A percentile compares a stretch with the other conserved stretches of the same genome.
These are phyloP conservation scores for Cyclotella baltica DNA, from an alignment of 108 stramenopile genomes.

Conservation along the genomic window DNA sequence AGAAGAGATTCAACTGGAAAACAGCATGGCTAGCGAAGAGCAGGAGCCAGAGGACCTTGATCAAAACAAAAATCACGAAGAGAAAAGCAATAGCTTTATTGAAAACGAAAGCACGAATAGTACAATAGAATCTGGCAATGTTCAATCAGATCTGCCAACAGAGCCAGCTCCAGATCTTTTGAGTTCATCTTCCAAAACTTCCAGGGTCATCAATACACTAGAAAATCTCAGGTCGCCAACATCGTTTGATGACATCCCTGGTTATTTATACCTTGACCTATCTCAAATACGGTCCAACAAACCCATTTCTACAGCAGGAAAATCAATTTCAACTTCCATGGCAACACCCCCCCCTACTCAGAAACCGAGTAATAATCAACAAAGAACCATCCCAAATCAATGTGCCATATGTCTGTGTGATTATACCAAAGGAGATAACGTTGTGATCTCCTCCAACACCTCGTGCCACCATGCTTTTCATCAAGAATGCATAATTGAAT, in stretches of 20 bases:
- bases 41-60: too few species aligned
- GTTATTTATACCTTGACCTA: not conserved
- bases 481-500: constrained; percentile 74
- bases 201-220: not conserved
- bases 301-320: not conserved
- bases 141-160: not conserved
- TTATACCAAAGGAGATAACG: constrained; percentile 63
- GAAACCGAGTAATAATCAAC: not conserved
- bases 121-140: too few species aligned
- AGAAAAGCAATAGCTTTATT: too few species aligned
- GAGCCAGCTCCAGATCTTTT: not conserved
- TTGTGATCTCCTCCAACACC: constrained; percentile 61
- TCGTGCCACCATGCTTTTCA: constrained; percentile 78
- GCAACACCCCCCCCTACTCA: not conserved
- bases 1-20: too few species aligned
- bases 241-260: not conserved
- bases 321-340: not conserved
- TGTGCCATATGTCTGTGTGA: constrained; percentile 77
- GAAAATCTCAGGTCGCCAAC: not conserved
- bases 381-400: constrained; percentile 61
- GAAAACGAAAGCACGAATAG: too few species aligned
- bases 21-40: too few species aligned
- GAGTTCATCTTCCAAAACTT: not conserved
- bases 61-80: too few species aligned
- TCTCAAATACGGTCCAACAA: constrained; percentile 4